phyloP scores from a whole-genome alignment of 306 rosid species.

The Abrus precatorius region DNA sequence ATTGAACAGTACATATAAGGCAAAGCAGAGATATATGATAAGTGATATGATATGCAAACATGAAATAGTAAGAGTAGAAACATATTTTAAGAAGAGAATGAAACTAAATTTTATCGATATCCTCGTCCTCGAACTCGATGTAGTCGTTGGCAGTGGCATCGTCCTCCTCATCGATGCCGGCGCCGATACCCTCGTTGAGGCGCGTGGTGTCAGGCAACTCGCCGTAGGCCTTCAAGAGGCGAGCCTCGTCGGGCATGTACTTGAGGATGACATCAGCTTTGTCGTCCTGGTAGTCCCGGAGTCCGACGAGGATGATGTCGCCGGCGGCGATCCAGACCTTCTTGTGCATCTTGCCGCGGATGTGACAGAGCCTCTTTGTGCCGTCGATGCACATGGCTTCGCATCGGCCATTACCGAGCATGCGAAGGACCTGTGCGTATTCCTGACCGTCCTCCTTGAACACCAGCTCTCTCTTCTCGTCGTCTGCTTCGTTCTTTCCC shows the following conservation, averaged over 20 bases:
- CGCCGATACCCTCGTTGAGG: conserved; percentile 65
- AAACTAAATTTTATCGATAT: conserved; percentile 60
- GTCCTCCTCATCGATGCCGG: conserved; percentile 68
- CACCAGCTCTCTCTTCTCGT: conserved; percentile 68
- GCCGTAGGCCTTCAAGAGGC: conserved; percentile 74
- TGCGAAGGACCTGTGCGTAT: conserved; percentile 65
- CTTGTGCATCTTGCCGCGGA: conserved; percentile 76
- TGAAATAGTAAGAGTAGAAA: no score
- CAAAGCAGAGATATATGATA: no score
- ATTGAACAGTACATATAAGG: neutral
- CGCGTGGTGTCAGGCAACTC: conserved; percentile 67
- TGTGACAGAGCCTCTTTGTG: conserved; percentile 65
- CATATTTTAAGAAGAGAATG: no score
- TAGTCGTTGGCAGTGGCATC: conserved; percentile 57
- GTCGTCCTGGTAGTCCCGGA: conserved; percentile 70
- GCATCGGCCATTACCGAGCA: conserved; percentile 70
- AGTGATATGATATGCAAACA: no score
- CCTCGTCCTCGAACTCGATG: conserved; percentile 70
- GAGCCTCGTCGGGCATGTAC: conserved; percentile 73
- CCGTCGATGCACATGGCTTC: conserved; percentile 74
- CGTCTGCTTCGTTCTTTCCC: conserved; percentile 73
- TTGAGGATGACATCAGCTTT: conserved; percentile 76
- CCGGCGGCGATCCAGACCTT: conserved; percentile 79
- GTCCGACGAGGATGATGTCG: conserved; percentile 70
- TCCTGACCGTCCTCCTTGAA: conserved; percentile 79